Evolutionary conservation across 169 alveolate species (phyloP), one percentile per base, ranked within the genome.

Genomic region (Eimeria acervulina): DNA sequence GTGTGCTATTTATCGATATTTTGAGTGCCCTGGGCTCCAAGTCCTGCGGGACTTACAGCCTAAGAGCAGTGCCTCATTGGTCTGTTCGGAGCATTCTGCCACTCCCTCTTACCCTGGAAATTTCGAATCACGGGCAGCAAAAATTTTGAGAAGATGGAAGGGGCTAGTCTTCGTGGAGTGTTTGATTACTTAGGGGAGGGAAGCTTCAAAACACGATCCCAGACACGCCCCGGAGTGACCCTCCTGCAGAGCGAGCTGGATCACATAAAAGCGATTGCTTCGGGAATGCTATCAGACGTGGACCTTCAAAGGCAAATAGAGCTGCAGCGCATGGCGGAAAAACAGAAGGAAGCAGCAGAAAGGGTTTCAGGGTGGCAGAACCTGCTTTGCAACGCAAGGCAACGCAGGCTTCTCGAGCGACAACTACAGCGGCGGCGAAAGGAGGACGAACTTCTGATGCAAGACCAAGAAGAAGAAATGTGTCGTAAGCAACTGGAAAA

Each of bases 191-290:
- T 78, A 78, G 88, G 88, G 88, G 31, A 1, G 31, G 52, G 52
- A 13, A 13, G 83, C 36, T 36, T 72, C 83, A 36, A 72, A 42
- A 28, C 88, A 8, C 44, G 59, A 5, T 42, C 88, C 66, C 88
- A 28, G n/a, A 78, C 31, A n/a, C 2, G 36, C n/a, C 15, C 63
- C n/a, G 63, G 93, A 61, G 93, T 87, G 93, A 87, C 93, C 93
- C 83, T 87, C 33, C 70, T 38, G 33, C 66, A 87, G 33, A 36
- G 81, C 33, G 93, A 87, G 83, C 93, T 87, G 28, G 31, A 87
- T 17, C 70, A 61, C 36, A 87, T 87, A 63, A 36, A 21, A 28
- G 81, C 78, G 38, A 33, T 87, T 38, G 93, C 93, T 26, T 33
- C 59, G 61, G 81, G 93, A 23, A 17, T 61, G 6, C 63, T 63